Base-by-base conservation (phyloP, 140 eudicot species). In the Anethum foeniculum region DNA sequence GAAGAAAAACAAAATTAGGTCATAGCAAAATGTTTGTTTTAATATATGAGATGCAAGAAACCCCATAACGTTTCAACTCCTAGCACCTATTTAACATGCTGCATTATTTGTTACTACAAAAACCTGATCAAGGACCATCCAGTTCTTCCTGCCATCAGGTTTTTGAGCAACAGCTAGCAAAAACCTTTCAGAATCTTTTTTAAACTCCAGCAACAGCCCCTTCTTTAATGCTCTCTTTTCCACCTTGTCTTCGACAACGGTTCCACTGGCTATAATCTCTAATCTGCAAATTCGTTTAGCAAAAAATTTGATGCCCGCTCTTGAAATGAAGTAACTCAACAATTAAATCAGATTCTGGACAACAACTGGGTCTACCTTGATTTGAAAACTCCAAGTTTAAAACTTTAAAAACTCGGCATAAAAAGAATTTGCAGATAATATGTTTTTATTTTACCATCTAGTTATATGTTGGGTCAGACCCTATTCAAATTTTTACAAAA, bases 81-180 rank as follows among this genome's bases (percentile, higher is more conserved):
- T 79, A 87, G 86, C 46, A 85, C 81, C 82, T 71, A 87, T 82
- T 71, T 82, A 72, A 90, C 81, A 85, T 62, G 85, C 36, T 34
- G 76, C 58, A 76, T 77, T 82, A 80, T 78, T 16, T 83, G 77
- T 85, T 83, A 82, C 86, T 52, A 84, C 74, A 81, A 80, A 81
- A 82, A 94, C 98, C 98, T 94, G 98, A 86, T 94, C 98, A 52
- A 84, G 83, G 77, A 94, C 96, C 87, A 92, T 94, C 98, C 98
- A 94, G 75, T 94, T 94, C 92, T 90, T 94, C 83, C 93, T 89
- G 82, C 98, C 98, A 85, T 92, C 98, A 71, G 95, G 97, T 83
- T 84, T 92, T 85, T 89, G 94, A 80, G 90, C 84, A 84, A 94
- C 98, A 65, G 96, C 98, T n/a, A 94, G 92, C 90, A 94, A 83